Evolutionary conservation across 176 grass and related monocot genomes (phyloP).

Genomic region (Stipa capillata): DNA sequence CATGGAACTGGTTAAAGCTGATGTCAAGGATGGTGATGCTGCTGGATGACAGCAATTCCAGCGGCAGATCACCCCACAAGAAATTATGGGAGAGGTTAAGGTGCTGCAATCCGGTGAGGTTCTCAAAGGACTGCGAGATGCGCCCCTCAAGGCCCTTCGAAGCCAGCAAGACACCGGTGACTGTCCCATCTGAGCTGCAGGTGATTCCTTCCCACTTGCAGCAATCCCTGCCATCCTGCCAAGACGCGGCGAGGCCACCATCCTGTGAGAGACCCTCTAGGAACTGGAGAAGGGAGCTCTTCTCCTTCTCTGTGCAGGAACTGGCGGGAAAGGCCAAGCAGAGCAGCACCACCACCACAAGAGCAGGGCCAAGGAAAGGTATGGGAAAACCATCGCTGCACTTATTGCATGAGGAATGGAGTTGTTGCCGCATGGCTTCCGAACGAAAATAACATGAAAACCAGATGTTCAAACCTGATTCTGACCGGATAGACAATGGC

Average conservation of each 20-base stretch:
- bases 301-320: neutral
- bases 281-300: conserved; percentile 7
- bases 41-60: neutral
- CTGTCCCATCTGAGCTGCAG: neutral
- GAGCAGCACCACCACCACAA: neutral
- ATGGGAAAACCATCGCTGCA: neutral
- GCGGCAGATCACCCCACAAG: neutral
- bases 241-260: neutral
- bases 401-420: neutral
- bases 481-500: neutral
- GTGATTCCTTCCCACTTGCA: conserved; percentile 6
- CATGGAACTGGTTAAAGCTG: neutral
- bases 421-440: neutral
- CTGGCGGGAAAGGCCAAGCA: neutral
- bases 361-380: neutral
- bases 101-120: neutral
- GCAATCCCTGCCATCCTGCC: neutral
- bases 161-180: neutral
- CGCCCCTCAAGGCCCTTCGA: neutral
- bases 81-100: conserved; percentile 11
- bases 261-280: neutral
- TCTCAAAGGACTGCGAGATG: neutral
- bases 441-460: neutral
- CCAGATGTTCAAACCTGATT: neutral
- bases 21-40: neutral